These are phyloP conservation scores for Chenopodium formosanum DNA, from an alignment of 148 eudicot species.

Conservation along the genomic window DNA sequence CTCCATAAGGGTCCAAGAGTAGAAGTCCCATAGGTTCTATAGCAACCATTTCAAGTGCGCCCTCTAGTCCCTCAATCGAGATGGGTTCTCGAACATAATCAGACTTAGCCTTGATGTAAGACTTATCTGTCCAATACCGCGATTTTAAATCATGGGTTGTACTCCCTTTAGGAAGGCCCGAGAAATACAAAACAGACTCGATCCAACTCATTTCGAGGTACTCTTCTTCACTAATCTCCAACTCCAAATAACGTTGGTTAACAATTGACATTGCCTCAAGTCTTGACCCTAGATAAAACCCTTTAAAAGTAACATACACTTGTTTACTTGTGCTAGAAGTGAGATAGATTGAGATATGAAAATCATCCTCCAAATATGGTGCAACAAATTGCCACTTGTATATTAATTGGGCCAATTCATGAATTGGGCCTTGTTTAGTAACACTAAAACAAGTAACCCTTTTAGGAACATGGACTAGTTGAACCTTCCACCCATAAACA, in stretches of 20 bases:
- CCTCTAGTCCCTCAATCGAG: constrained; percentile 19
- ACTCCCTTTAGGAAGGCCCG: constrained; percentile 28
- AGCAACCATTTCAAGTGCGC: constrained; percentile 15
- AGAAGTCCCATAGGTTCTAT: constrained; percentile 33
- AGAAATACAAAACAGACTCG: constrained; percentile 32
- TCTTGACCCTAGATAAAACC: constrained; percentile 34
- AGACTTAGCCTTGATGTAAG: constrained; percentile 29
- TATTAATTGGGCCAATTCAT: constrained; percentile 26
- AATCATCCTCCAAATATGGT: constrained; percentile 33
- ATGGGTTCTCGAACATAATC: constrained; percentile 36
- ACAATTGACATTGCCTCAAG: constrained; percentile 5
- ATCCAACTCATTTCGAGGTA: constrained; percentile 38
- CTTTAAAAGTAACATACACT: constrained; percentile 24
- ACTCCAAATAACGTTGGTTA: constrained; percentile 19
- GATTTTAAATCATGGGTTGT: constrained; percentile 22
- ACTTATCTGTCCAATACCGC: constrained; percentile 14
- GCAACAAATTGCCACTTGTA: constrained; percentile 41
- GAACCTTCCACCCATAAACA: constrained; percentile 40
- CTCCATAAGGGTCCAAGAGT: constrained; percentile 44
- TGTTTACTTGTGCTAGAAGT: constrained; percentile 12
- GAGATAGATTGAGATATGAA: constrained; percentile 25
- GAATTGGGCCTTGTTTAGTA: constrained; percentile 23
- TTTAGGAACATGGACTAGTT: constrained; percentile 30
- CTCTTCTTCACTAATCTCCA: constrained; percentile 4
- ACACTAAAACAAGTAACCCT: constrained; percentile 34